Evolutionary conservation across 1,139 yeast species (phyloP), one percentile per base, ranked within the genome.

Genomic region (Blastobotrys apis): DNA sequence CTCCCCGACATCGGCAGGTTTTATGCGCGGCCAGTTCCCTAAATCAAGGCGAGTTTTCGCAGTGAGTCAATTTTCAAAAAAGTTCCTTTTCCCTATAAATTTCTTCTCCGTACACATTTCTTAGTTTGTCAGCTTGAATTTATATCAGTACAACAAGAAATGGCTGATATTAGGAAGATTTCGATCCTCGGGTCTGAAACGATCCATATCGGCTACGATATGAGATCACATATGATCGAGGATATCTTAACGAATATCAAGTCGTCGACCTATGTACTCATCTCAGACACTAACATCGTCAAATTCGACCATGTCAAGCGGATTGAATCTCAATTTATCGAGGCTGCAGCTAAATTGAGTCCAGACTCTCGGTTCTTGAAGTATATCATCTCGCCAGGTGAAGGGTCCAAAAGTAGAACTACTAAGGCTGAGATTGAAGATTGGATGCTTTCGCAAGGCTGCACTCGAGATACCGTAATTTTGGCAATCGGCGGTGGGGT

Each of bases 401-500:
- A 94, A 65, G 80, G 87, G 45, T 83, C 85, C 64, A 94, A 94
- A 69, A 83, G 78, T 51, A 76, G 98, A 55, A 79, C 78, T 44
- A 88, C 96, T 35, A 94, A 94, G 66, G 97, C 94, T 21, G 81
- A 80, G 19, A 90, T 94, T 48, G 99, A 94, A 68, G 98, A 94
- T 67, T 92, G 76, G 67, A 70, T 94, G 61, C 74, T 94, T 53
- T 62, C 69, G n/a, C 70, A 86, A 59, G 95, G 95, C 21, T 94
- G 99, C 66, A 92, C 97, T 22, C 78, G 98, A 67, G 99, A 94
- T 63, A 88, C 97, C 3, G 90, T 94, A 21, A 81, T 94, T 47
- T 68, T 94, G 47, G 99, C 99, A 3, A 79, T 94, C 49, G 99
- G 98, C 49, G 99, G 99, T 52, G 99, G 99, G 56, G 94, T 94